phyloP scores from a whole-genome alignment of 2,329 filamentous ascomycete species.

The Dactylellina drechsleri region DNA sequence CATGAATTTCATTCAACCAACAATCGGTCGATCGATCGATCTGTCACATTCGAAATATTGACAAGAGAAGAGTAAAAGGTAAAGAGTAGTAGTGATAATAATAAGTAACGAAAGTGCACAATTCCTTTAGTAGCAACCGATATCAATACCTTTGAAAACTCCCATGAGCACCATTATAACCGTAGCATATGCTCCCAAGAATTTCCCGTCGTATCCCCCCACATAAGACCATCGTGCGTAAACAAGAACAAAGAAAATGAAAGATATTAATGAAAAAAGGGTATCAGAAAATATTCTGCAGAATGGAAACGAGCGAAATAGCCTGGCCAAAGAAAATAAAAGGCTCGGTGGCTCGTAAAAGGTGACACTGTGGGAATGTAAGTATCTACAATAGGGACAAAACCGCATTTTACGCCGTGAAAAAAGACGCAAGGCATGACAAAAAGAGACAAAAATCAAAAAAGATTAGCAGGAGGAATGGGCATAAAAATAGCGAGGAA shows the following conservation, averaged over 20 bases:
- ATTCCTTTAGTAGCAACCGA: not conserved
- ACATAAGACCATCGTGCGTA: not conserved
- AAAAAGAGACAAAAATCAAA: slow-evolving; percentile 14
- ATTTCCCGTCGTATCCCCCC: not conserved
- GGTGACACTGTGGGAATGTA: too few relatives aligned
- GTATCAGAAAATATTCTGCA: slow-evolving; percentile 6
- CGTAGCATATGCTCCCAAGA: not conserved
- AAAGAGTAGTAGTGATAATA: not conserved
- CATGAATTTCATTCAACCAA: too few relatives aligned
- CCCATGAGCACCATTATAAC: slow-evolving; percentile 2
- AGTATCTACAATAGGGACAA: not conserved
- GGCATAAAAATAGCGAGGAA: slow-evolving; percentile 42
- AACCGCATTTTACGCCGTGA: not conserved
- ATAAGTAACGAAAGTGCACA: too few relatives aligned
- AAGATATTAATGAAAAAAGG: slow-evolving; percentile 5
- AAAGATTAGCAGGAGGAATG: slow-evolving; percentile 30
- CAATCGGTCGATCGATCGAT: too few relatives aligned
- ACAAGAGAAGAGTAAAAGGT: not conserved
- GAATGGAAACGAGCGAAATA: not conserved
- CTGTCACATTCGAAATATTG: not conserved
- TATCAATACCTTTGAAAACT: not conserved
- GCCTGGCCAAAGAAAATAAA: not conserved
- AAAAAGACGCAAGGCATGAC: not conserved
- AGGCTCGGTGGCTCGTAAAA: too few relatives aligned
- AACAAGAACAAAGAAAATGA: not conserved